Evolutionary conservation across 1,139 yeast genomes (phyloP).

Genomic region (Pneumocystis sp.): DNA sequence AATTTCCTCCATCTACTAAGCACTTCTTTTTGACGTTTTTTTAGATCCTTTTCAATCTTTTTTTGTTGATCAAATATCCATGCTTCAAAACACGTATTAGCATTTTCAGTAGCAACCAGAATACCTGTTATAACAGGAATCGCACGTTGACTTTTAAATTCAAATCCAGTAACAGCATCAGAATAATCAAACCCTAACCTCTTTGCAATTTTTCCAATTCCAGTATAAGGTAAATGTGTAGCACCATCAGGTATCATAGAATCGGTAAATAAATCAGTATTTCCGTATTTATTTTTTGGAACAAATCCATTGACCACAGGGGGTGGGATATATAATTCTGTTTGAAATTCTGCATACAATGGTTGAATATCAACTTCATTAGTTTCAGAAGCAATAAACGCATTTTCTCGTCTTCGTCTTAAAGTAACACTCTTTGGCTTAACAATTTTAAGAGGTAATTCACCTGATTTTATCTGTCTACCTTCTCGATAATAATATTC

Average conservation of each 20-base stretch:
- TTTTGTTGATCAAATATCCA: slow-evolving; percentile 39
- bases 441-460: background rate
- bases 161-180: slow-evolving; percentile 75
- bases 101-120: slow-evolving; percentile 47
- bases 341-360: slow-evolving; percentile 57
- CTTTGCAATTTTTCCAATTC: slow-evolving; percentile 1
- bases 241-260: slow-evolving; percentile 79
- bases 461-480: slow-evolving; percentile 38
- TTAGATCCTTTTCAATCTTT: slow-evolving; percentile 31
- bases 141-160: slow-evolving; percentile 37
- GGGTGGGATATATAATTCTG: slow-evolving; percentile 54
- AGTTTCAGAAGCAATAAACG: slow-evolving; percentile 34
- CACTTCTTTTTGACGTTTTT: slow-evolving; percentile 37
- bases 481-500: slow-evolving; percentile 82
- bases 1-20: slow-evolving; percentile 60
- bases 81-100: slow-evolving; percentile 48
- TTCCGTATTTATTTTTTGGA: slow-evolving; percentile 65
- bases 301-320: slow-evolving; percentile 49
- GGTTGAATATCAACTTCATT: slow-evolving; percentile 28
- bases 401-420: slow-evolving; percentile 22
- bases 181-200: slow-evolving; percentile 50
- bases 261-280: slow-evolving; percentile 61
- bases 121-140: slow-evolving; percentile 65
- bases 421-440: slow-evolving; percentile 40
- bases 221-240: slow-evolving; percentile 38